Evolutionary conservation across 352 stramenopile genomes (phyloP).

Genomic region (Pythium angustatum): DNA sequence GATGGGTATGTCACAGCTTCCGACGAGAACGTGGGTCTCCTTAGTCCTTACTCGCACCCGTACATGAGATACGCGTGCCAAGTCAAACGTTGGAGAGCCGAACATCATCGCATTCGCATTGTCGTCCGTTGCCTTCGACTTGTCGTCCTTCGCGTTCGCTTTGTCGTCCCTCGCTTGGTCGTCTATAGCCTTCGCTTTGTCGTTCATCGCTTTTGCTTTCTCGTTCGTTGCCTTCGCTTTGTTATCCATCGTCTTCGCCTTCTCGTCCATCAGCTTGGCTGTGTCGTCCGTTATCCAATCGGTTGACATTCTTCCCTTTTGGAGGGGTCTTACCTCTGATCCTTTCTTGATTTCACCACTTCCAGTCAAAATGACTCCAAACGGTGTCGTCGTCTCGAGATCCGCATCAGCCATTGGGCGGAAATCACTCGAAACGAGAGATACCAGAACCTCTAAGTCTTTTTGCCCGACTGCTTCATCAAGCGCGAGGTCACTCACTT

Average conservation of each 20-base stretch:
- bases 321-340: constrained; percentile 10
- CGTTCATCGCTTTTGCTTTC: no score
- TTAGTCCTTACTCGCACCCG: constrained; percentile 36
- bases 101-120: constrained; percentile 26
- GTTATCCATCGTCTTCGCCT: no score
- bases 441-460: constrained; percentile 42
- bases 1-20: constrained; percentile 43
- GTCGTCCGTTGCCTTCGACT: no score
- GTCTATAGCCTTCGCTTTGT: no score
- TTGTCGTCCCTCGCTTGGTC: no score
- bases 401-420: constrained; percentile 25
- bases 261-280: no score
- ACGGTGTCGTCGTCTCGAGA: constrained; percentile 34
- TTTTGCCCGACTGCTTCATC: constrained; percentile 33
- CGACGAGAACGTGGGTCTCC: constrained; percentile 35
- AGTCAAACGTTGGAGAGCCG: constrained; percentile 39
- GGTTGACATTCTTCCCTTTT: constrained; percentile 13
- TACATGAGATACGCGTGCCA: constrained; percentile 46
- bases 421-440: constrained; percentile 58
- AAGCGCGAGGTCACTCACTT: constrained; percentile 52
- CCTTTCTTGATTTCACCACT: constrained; percentile 40
- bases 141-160: no score
- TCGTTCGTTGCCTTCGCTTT: no score
- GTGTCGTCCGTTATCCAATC: no score
- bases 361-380: constrained; percentile 41